These are phyloP conservation scores for Fusarium sp. DNA, from an alignment of 2,329 filamentous ascomycete genomes.

Conservation along the genomic window DNA sequence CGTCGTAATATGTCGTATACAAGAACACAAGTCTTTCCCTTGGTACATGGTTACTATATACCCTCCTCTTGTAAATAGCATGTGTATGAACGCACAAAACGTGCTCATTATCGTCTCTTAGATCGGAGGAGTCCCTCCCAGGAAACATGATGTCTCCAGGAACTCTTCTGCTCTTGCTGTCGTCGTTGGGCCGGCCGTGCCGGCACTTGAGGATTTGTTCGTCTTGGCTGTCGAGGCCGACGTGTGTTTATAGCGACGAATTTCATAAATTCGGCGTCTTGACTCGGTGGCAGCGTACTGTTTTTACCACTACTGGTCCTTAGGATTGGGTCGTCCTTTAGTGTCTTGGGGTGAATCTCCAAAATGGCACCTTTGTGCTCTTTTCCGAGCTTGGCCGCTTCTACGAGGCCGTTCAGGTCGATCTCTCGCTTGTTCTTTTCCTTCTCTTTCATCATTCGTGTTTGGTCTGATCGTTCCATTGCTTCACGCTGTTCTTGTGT, in stretches of 20 bases:
- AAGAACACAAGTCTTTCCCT: not conserved
- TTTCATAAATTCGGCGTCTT: slow-evolving; percentile 48
- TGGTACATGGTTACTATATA: not conserved
- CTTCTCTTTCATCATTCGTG: slow-evolving; percentile 22
- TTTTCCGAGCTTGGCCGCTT: slow-evolving; percentile 44
- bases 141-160: slow-evolving; percentile 32
- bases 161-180: slow-evolving; percentile 11
- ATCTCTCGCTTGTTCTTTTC: slow-evolving; percentile 37
- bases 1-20: slow-evolving; percentile 34
- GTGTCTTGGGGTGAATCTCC: slow-evolving; percentile 54
- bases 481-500: slow-evolving; percentile 38
- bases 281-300: slow-evolving; percentile 50
- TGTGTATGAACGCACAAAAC: not conserved
- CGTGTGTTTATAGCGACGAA: slow-evolving; percentile 36
- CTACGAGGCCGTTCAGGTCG: slow-evolving; percentile 46
- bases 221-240: slow-evolving; percentile 4
- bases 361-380: slow-evolving; percentile 43
- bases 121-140: slow-evolving; percentile 41
- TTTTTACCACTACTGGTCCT: slow-evolving; percentile 38
- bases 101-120: slow-evolving; percentile 28
- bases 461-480: slow-evolving; percentile 32
- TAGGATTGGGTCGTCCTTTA: slow-evolving; percentile 52
- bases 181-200: not conserved
- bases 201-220: not conserved
- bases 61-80: not conserved